Conservation (phyloP, 1,139 yeast species). For the Hansenula lynferdii region DNA sequence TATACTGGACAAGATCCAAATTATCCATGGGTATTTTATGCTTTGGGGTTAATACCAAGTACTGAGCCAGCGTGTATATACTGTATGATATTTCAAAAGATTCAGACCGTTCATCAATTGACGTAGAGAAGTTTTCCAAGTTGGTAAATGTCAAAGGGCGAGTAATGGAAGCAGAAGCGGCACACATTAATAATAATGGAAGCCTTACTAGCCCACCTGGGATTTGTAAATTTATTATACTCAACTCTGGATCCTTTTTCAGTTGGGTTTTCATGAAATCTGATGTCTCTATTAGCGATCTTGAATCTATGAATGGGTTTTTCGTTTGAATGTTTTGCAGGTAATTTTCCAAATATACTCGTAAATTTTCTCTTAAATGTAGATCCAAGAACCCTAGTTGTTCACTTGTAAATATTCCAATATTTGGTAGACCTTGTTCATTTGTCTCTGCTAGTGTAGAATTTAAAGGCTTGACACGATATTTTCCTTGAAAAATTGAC, state of each 20-base stretch:
- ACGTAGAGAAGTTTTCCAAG: conserved; percentile 6
- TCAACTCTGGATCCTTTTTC: conserved; percentile 1
- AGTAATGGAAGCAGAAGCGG: conserved; percentile 14
- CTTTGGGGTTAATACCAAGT: conserved; percentile 9
- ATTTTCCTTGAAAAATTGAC: conserved; percentile 24
- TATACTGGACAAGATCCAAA: conserved; percentile 25
- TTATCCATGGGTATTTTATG: conserved; percentile 12
- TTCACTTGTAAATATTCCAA: conserved; percentile 4
- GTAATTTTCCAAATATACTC: conserved; percentile 9
- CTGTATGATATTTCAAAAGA: conserved; percentile 6
- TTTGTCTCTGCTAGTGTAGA: conserved; percentile 7
- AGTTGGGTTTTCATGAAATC: conserved; percentile 4
- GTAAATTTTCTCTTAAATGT: conserved; percentile 8
- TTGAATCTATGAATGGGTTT: conserved; percentile 15
- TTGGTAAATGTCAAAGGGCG: conserved; percentile 14
- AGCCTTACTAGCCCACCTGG: conserved; percentile 11
- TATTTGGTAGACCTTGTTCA: conserved; percentile 7
- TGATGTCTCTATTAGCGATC: conserved; percentile 7
- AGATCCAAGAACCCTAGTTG: conserved; percentile 6
- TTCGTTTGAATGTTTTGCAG: conserved; percentile 14
- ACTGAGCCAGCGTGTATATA: conserved; percentile 9
- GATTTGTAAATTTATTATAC: conserved; percentile 7
- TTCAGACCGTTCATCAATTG: conserved; percentile 10
- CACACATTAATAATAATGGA: conserved; percentile 10
- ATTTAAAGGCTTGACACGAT: conserved; percentile 9